These are phyloP conservation scores for Wickerhamomyces queroliae DNA, from an alignment of 805 yeast species.

Conservation along the genomic window DNA sequence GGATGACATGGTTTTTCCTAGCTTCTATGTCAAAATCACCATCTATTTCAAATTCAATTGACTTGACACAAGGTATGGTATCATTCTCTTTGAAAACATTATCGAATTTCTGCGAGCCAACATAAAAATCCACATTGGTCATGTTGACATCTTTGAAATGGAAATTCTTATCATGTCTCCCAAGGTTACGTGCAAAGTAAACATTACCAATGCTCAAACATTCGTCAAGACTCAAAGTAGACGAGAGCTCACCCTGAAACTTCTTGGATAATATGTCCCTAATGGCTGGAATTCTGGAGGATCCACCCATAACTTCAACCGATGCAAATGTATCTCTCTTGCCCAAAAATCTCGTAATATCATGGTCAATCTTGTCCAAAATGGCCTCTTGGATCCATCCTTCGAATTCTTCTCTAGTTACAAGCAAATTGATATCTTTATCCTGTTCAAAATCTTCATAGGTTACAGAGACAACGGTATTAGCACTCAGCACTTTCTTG, in stretches of 20 bases:
- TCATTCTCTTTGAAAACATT: constrained; percentile 57
- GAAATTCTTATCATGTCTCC: constrained; percentile 85
- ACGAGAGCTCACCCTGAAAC: constrained; percentile 63
- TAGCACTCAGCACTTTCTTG: constrained; percentile 80
- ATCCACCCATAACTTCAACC: constrained; percentile 79
- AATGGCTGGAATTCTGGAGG: constrained; percentile 76
- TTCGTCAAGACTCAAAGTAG: constrained; percentile 94
- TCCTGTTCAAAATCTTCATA: constrained; percentile 82
- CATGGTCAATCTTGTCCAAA: constrained; percentile 50
- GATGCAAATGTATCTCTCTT: constrained; percentile 69
- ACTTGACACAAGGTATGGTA: constrained; percentile 69
- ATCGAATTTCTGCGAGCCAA: constrained; percentile 71
- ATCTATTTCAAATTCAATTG: background rate
- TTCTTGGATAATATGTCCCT: constrained; percentile 59
- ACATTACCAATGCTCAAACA: constrained; percentile 97
- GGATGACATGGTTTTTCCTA: background rate
- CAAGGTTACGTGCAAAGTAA: constrained; percentile 81
- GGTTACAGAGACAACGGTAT: constrained; percentile 70
- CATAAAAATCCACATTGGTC: constrained; percentile 63
- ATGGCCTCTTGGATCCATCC: constrained; percentile 55
- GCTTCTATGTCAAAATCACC: background rate
- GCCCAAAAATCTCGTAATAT: constrained; percentile 53
- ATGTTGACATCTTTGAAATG: constrained; percentile 77
- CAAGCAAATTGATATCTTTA: constrained; percentile 62
- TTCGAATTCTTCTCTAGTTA: constrained; percentile 74